Conservation (phyloP, 2,329 filamentous ascomycete genomes). For the Clarireedia homoeocarpa region DNA sequence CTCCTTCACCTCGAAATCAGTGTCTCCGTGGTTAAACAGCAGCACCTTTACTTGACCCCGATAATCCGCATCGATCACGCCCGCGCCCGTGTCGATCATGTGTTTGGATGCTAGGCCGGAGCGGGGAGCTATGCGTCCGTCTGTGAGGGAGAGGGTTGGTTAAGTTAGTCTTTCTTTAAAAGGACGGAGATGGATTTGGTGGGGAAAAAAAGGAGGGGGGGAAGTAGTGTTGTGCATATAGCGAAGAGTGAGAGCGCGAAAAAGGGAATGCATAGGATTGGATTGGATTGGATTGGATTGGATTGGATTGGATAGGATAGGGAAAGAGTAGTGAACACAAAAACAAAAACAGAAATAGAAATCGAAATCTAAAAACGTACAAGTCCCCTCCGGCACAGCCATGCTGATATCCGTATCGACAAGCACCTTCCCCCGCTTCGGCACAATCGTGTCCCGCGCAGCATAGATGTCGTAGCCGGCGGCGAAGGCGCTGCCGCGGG, state of each 20-base stretch:
- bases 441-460: constrained; percentile 65
- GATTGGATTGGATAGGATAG: not conserved
- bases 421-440: constrained; percentile 72
- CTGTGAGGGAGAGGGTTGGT: constrained; percentile 35
- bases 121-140: constrained; percentile 83
- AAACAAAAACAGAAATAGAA: not conserved
- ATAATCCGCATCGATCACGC: constrained; percentile 97
- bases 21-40: constrained; percentile 84
- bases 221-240: not conserved
- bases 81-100: constrained; percentile 92
- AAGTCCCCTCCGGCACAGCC: constrained; percentile 83
- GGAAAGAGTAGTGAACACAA: not conserved
- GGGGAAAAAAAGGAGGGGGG: no score
- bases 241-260: no score
- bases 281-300: not conserved
- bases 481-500: constrained; percentile 78
- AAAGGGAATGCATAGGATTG: not conserved
- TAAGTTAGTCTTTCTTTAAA: not conserved
- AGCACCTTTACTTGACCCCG: constrained; percentile 89
- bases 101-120: constrained; percentile 90
- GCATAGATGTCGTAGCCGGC: constrained; percentile 94
- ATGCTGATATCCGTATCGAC: constrained; percentile 90
- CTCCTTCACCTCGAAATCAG: constrained; percentile 71
- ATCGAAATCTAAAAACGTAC: constrained; percentile 43
- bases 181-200: no score